These are phyloP conservation scores for Clathrospora elynae DNA, from an alignment of 2,329 filamentous ascomycete species.

Conservation along the genomic window DNA sequence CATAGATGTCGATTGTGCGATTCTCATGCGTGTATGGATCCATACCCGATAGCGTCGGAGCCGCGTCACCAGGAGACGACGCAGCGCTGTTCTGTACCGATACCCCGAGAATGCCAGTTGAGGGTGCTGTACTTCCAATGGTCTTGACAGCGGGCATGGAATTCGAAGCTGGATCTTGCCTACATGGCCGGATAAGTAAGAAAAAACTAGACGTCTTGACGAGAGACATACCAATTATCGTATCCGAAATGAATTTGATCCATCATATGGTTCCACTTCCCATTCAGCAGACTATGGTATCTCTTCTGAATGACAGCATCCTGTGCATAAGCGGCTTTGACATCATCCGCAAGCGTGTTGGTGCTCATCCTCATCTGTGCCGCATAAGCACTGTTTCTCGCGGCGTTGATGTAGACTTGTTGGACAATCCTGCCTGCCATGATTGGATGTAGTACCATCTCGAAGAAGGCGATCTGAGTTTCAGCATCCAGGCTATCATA, in stretches of 20 bases:
- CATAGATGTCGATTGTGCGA: constrained; percentile 37
- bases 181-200: constrained; percentile 44
- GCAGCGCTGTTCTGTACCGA: constrained; percentile 67
- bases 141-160: constrained; percentile 66
- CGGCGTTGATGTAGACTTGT: constrained; percentile 34
- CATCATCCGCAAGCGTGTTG: constrained; percentile 30
- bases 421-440: constrained; percentile 61
- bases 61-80: constrained; percentile 63
- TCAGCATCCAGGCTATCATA: constrained; percentile 57
- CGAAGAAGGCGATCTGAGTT: constrained; percentile 62
- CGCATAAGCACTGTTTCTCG: constrained; percentile 29
- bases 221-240: constrained; percentile 35
- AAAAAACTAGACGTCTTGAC: constrained; percentile 44
- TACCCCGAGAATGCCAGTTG: constrained; percentile 50
- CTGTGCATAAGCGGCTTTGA: constrained; percentile 25
- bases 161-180: constrained; percentile 73
- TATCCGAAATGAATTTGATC: constrained; percentile 40
- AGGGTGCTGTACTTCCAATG: constrained; percentile 55
- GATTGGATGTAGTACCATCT: constrained; percentile 63
- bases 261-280: constrained; percentile 41
- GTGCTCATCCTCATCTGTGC: constrained; percentile 33
- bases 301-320: constrained; percentile 29
- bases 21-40: constrained; percentile 35
- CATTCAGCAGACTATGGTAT: constrained; percentile 31
- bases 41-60: constrained; percentile 19